Percentiles rank a stretch among this genome's conserved stretches.
phyloP scores from a whole-genome alignment of 1,284 basidiomycete species.

The Termitomyces sp. region DNA sequence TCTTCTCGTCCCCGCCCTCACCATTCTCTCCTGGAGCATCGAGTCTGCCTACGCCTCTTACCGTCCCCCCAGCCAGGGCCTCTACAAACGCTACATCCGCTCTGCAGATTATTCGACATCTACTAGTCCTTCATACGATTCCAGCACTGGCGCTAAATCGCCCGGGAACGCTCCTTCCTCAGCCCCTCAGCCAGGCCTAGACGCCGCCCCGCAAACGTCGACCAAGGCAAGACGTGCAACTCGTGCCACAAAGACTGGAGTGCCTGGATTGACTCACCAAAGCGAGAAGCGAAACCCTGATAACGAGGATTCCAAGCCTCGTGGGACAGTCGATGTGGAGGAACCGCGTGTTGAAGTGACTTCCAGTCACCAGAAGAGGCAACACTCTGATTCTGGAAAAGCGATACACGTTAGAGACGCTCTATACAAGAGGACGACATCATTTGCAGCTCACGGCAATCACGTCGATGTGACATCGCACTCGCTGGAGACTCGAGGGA shows the following conservation, averaged over 20 bases:
- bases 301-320: background rate
- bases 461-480: background rate
- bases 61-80: background rate
- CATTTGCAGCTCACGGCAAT: background rate
- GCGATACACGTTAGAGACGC: background rate
- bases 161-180: background rate
- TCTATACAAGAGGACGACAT: background rate
- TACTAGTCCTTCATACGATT: background rate
- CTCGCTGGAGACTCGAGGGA: background rate
- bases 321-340: too few relatives aligned
- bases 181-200: background rate
- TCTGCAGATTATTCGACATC: slow-evolving; percentile 8
- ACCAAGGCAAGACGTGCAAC: background rate
- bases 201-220: background rate
- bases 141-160: background rate
- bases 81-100: slow-evolving; percentile 4
- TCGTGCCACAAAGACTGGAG: background rate
- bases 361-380: too few relatives aligned
- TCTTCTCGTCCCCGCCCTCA: slow-evolving; percentile 5
- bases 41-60: slow-evolving; percentile 4
- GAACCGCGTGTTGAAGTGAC: too few relatives aligned
- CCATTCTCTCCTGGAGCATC: slow-evolving; percentile 6
- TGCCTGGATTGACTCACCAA: background rate
- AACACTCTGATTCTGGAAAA: background rate
- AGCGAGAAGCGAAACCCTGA: background rate